Conservation (phyloP, 2,329 filamentous ascomycete genomes). For the Domatiomyces catenatus region DNA sequence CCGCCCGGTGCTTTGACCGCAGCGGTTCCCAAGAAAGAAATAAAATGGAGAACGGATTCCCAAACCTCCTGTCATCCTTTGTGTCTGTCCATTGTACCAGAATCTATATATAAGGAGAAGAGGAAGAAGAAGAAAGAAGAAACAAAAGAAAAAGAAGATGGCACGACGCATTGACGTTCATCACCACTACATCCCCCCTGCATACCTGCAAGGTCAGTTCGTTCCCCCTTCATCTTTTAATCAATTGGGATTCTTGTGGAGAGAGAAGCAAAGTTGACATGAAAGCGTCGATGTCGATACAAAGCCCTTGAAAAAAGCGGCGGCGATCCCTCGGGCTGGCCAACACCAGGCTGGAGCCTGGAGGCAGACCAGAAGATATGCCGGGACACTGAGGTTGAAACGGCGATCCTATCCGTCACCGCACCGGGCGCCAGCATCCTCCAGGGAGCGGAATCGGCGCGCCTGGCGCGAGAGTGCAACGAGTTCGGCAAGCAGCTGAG, state of each 20-base stretch:
- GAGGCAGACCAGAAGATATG: slow-evolving; percentile 7
- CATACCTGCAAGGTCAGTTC: slow-evolving; percentile 3
- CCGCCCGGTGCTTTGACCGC: too few species aligned
- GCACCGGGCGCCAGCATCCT: slow-evolving; percentile 28
- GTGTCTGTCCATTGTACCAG: too few species aligned
- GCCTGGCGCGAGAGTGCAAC: slow-evolving; percentile 21
- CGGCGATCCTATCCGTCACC: slow-evolving; percentile 35
- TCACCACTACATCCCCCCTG: slow-evolving; percentile 5
- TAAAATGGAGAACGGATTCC: too few species aligned
- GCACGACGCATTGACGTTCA: slow-evolving; percentile 2
- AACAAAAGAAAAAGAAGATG: too few species aligned
- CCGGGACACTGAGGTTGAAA: slow-evolving; percentile 27
- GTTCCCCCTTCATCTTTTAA: slow-evolving; percentile 6
- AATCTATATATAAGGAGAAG: too few species aligned
- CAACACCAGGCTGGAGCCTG: slow-evolving; percentile 10
- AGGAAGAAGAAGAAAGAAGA: too few species aligned
- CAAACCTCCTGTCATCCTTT: too few species aligned
- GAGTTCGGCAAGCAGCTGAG: slow-evolving; percentile 22
- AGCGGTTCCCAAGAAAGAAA: too few species aligned
- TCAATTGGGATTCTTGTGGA: slow-evolving; percentile 1
- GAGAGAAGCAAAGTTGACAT: too few species aligned
- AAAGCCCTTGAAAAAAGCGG: neutral
- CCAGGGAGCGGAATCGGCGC: slow-evolving; percentile 25
- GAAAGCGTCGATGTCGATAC: neutral
- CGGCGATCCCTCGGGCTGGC: slow-evolving; percentile 2